These are phyloP conservation scores for Beauveria bassiana DNA, from an alignment of 2,329 filamentous ascomycete genomes.

Conservation along the genomic window DNA sequence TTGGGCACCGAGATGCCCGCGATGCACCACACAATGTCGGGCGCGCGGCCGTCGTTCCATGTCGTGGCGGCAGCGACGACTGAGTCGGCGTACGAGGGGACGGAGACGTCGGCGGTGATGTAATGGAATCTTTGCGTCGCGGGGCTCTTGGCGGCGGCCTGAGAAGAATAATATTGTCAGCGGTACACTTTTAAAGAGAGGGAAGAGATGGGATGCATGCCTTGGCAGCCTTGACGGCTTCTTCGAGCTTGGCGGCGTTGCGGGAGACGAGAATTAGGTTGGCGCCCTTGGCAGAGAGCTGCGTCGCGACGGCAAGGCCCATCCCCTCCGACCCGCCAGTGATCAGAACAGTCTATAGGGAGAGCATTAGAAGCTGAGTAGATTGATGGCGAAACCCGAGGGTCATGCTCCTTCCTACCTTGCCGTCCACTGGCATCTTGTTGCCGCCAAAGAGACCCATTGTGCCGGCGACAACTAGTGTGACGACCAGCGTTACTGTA, in stretches of 20 bases:
- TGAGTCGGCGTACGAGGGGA: slow-evolving; percentile 58
- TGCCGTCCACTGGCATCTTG: slow-evolving; percentile 76
- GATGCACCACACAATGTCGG: slow-evolving; percentile 87
- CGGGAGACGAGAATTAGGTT: slow-evolving; percentile 81
- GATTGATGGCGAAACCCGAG: not conserved
- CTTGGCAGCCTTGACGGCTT: slow-evolving; percentile 57
- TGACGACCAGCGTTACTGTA: slow-evolving; percentile 23
- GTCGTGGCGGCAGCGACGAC: slow-evolving; percentile 63
- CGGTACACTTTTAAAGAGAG: not conserved
- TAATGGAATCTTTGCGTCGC: slow-evolving; percentile 70
- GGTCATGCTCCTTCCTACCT: slow-evolving; percentile 40
- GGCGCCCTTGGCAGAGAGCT: slow-evolving; percentile 76
- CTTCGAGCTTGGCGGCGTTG: slow-evolving; percentile 64
- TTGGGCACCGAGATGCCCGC: slow-evolving; percentile 68
- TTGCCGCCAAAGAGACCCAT: slow-evolving; percentile 68
- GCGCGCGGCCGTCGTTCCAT: slow-evolving; percentile 68
- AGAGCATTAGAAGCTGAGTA: not conserved
- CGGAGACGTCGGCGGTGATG: slow-evolving; percentile 75
- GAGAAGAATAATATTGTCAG: slow-evolving; percentile 12
- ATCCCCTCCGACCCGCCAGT: slow-evolving; percentile 92
- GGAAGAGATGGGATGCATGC: slow-evolving; percentile 30
- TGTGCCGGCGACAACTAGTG: slow-evolving; percentile 27
- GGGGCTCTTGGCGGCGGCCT: slow-evolving; percentile 59
- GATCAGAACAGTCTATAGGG: slow-evolving; percentile 67
- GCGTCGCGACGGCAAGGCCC: slow-evolving; percentile 66